Percentiles rank a stretch among this genome's conserved stretches.
Evolutionary conservation across 148 eudicot genomes (phyloP).

Genomic region (Diospyros lotus): DNA sequence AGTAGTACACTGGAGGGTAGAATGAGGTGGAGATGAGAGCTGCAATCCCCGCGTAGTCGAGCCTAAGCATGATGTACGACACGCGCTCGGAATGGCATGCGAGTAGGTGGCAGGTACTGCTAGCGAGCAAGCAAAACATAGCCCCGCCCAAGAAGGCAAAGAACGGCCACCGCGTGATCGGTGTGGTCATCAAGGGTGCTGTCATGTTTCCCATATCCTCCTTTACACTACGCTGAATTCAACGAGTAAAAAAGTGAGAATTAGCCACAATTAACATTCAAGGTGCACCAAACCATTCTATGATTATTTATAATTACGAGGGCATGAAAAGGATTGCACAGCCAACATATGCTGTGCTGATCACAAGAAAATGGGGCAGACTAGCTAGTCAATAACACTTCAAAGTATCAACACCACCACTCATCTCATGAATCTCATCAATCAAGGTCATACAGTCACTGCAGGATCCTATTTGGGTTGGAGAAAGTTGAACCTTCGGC

Average conservation of each 20-base stretch:
- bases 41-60: constrained; percentile 91
- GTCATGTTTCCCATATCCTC: constrained; percentile 65
- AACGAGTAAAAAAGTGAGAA: not conserved
- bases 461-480: too few species aligned
- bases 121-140: constrained; percentile 92
- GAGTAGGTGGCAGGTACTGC: constrained; percentile 85
- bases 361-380: too few species aligned
- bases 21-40: constrained; percentile 92
- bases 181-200: constrained; percentile 57
- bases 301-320: not conserved
- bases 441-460: too few species aligned
- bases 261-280: not conserved
- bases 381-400: too few species aligned
- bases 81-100: constrained; percentile 79
- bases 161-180: constrained; percentile 97
- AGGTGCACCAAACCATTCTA: not conserved
- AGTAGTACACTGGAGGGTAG: constrained; percentile 89
- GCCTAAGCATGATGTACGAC: constrained; percentile 73
- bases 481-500: not conserved
- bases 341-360: too few species aligned
- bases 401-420: too few species aligned
- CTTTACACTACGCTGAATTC: constrained; percentile 54
- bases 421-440: too few species aligned
- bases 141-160: constrained; percentile 90
- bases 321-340: too few species aligned